Conservation (phyloP, 2,329 filamentous ascomycete species). For the Trichoderma simmonsii region DNA sequence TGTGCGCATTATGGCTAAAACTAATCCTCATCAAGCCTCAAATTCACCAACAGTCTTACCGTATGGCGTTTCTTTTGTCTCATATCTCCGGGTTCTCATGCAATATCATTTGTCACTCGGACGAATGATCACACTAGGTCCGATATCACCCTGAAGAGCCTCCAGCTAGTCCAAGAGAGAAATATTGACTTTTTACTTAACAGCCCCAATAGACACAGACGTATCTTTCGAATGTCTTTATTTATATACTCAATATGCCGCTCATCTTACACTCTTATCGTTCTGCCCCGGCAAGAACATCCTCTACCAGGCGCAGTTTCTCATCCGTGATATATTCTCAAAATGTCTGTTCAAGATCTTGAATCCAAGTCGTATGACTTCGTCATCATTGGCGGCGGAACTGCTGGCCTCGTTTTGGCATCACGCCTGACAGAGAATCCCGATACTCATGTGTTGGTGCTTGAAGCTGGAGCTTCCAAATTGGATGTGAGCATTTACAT, state of each 20-base stretch:
- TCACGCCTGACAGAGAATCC: slow-evolving; percentile 37
- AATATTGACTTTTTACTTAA: neutral
- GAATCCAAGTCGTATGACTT: neutral
- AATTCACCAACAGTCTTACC: neutral
- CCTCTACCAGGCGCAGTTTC: neutral
- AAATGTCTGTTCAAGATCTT: neutral
- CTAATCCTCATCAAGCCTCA: neutral
- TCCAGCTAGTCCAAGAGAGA: neutral
- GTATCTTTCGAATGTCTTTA: neutral
- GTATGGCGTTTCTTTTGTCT: neutral
- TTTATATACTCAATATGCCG: neutral
- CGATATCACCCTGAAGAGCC: neutral
- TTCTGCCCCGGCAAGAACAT: neutral
- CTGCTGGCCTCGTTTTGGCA: slow-evolving; percentile 37
- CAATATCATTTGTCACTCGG: neutral
- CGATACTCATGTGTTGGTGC: slow-evolving; percentile 31
- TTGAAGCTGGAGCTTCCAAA: slow-evolving; percentile 33
- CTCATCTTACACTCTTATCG: neutral
- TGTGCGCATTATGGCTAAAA: neutral
- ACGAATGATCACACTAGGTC: neutral
- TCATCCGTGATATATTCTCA: neutral
- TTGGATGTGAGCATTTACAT: neutral
- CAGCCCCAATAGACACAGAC: neutral
- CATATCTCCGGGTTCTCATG: neutral
- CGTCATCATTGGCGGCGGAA: slow-evolving; percentile 30